phyloP scores from a whole-genome alignment of 1,284 basidiomycete genomes.

The Ganoderma leucocontextum region DNA sequence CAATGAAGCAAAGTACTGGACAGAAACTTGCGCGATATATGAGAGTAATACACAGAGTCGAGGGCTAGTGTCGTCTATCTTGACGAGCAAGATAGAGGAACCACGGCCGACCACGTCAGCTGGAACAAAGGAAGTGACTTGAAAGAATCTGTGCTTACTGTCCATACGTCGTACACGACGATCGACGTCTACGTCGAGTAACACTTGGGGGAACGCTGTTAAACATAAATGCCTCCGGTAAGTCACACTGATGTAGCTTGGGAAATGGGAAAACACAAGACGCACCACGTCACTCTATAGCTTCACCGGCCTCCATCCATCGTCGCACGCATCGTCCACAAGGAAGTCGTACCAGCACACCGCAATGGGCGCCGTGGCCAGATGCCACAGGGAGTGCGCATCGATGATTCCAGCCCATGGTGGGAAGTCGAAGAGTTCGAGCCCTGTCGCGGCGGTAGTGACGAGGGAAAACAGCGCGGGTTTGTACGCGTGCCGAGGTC shows the following conservation, averaged over 20 bases:
- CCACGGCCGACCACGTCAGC: background rate
- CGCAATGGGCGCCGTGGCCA: constrained; percentile 84
- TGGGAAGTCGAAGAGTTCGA: constrained; percentile 95
- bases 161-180: background rate
- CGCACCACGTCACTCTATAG: constrained; percentile 9
- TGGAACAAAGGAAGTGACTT: background rate
- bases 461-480: constrained; percentile 71
- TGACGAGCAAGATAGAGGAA: background rate
- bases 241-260: background rate
- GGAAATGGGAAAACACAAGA: background rate
- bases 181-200: background rate
- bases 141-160: background rate
- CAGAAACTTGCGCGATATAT: background rate
- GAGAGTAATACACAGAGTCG: background rate
- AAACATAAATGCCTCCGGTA: background rate
- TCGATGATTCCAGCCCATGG: constrained; percentile 84
- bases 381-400: constrained; percentile 96
- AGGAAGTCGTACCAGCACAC: constrained; percentile 88
- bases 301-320: constrained; percentile 45
- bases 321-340: constrained; percentile 71
- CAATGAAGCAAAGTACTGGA: background rate
- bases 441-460: constrained; percentile 79
- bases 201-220: background rate
- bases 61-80: background rate
- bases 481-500: constrained; percentile 60